phyloP scores from a whole-genome alignment of 2,329 filamentous ascomycete species.

The Stachybotrys chartarum region DNA sequence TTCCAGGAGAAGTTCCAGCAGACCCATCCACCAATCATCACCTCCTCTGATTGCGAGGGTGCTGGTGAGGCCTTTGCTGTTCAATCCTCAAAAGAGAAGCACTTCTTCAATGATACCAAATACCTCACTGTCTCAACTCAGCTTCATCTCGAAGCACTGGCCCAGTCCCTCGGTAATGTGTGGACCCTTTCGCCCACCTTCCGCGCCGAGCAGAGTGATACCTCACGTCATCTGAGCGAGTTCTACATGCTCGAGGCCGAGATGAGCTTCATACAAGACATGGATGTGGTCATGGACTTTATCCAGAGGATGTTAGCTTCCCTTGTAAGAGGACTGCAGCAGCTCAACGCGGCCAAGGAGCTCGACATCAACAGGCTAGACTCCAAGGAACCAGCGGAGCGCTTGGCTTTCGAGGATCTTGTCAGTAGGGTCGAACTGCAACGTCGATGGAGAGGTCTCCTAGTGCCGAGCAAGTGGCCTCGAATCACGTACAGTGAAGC shows the following conservation, averaged over 20 bases:
- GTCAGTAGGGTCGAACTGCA: constrained; percentile 42
- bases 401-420: constrained; percentile 34
- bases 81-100: constrained; percentile 29
- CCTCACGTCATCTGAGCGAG: constrained; percentile 86
- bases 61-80: constrained; percentile 89
- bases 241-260: constrained; percentile 99
- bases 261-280: constrained; percentile 65
- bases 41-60: constrained; percentile 94
- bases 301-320: constrained; percentile 69
- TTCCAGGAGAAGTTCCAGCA: constrained; percentile 64
- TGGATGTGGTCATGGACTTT: constrained; percentile 69
- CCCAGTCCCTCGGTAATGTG: constrained; percentile 81
- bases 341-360: constrained; percentile 36
- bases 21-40: constrained; percentile 88
- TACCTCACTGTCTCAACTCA: constrained; percentile 95
- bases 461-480: constrained; percentile 53
- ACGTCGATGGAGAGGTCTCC: constrained; percentile 66
- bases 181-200: constrained; percentile 95
- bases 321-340: constrained; percentile 31
- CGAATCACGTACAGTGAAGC: constrained; percentile 79
- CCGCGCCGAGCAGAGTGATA: constrained; percentile 88
- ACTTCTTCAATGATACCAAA: constrained; percentile 81
- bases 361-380: constrained; percentile 28
- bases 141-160: constrained; percentile 85
- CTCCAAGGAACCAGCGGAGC: constrained; percentile 30